Evolutionary conservation across 768 basidiomycete species (phyloP), one percentile per base, ranked within the genome.

Genomic region (Pleurotus platypus): DNA sequence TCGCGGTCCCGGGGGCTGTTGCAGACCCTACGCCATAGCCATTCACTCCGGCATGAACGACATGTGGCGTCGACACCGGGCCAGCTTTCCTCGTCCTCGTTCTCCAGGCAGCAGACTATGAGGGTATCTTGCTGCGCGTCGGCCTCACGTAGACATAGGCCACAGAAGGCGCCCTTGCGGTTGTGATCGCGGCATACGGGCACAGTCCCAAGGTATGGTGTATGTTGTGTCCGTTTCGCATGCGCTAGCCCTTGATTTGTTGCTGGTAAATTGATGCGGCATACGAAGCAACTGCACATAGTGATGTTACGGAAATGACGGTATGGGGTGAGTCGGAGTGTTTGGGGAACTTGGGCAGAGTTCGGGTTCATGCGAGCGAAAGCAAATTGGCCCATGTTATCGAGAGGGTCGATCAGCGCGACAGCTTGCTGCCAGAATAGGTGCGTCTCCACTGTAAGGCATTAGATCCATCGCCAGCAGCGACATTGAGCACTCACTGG

Each of bases 51-150:
- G 67, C 90, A 92, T 46, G 70, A 70, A 40, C 83, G 78, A 67
- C 89, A 92, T 6, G 89, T 90, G 1, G 86, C 75, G 27, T 84
- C 82, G 9, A 87, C 77, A 5, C 75, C 75, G 0, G 85, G 82
- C 79, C 85, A 90, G 0, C 81, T 78, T 11, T 85, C 82, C 15
- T 84, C 79, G 67, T 91, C 89, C 59, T 89, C 89, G 64, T 90
- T 90, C 63, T 88, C 87, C 3, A 80, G 70, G 58, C 83, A 80
- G 27, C 75, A 79, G 9, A 84, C 75, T 15, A 56, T 39, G 15
- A 57, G 53, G 22, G 54, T 57, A 43, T 56, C 59, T 22, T 35
- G 49, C 37, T 61, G 47, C 43, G 16, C 59, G 57, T 81, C 79
- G 0, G 80, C 75, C 58, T 88, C 85, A n/a, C 83, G 78, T 11